Percentiles rank a stretch among this genome's conserved stretches.
phyloP scores from a whole-genome alignment of 139 green algal genomes.

The Limnomonas spitsbergensis region DNA sequence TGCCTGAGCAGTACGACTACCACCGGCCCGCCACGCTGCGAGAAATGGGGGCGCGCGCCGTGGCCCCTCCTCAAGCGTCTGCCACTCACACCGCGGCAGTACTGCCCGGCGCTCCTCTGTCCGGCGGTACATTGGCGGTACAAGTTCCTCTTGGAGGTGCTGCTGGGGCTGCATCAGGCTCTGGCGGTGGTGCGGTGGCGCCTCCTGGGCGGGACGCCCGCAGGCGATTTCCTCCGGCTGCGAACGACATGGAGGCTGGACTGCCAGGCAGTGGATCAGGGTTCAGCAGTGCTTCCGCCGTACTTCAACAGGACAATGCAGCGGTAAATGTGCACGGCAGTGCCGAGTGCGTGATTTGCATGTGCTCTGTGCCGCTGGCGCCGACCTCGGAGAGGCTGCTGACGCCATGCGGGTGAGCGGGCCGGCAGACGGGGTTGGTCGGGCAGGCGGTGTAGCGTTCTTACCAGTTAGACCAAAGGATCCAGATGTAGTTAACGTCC shows the following conservation, averaged over 20 bases:
- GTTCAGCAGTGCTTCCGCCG: not conserved
- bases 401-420: not conserved
- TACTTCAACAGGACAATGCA: not conserved
- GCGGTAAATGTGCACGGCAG: not conserved
- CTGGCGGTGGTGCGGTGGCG: not conserved
- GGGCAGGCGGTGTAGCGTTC: not conserved
- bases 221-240: not conserved
- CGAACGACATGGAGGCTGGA: too few species aligned
- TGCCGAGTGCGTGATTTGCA: not conserved
- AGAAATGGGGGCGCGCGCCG: not conserved
- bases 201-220: too few species aligned
- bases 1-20: not conserved
- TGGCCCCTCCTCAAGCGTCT: not conserved
- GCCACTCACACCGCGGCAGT: too few species aligned
- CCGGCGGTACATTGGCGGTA: too few species aligned
- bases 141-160: not conserved
- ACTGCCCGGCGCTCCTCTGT: too few species aligned
- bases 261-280: not conserved
- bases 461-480: too few species aligned
- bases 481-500: not conserved
- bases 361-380: not conserved
- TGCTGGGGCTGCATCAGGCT: not conserved
- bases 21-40: not conserved
- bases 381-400: not conserved
- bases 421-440: not conserved